Evolutionary conservation across 257 asterid species (phyloP).

Genomic region (Salvia splendens): DNA sequence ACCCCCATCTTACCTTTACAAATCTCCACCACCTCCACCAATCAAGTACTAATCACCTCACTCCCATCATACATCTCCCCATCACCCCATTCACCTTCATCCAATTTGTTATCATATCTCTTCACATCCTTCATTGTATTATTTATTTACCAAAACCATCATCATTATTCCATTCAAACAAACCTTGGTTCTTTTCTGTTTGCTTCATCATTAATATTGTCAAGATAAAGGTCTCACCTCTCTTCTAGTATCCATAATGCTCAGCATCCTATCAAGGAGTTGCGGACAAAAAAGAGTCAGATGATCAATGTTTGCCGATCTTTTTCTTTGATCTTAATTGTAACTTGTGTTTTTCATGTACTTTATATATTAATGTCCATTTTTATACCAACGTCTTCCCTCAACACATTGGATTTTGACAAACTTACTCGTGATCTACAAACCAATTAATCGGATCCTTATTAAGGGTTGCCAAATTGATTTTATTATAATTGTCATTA

Average conservation of each 20-base stretch:
- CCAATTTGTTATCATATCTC: conserved; percentile 15
- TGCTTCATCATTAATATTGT: neutral
- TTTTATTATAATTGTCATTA: too few species aligned
- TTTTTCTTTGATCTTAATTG: too few species aligned
- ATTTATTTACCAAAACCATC: neutral
- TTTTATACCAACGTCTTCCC: too few species aligned
- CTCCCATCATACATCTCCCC: conserved; percentile 20
- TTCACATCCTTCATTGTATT: conserved; percentile 2
- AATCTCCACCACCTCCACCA: conserved; percentile 1
- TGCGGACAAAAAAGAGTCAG: neutral
- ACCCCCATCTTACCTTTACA: too few species aligned
- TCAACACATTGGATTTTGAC: too few species aligned
- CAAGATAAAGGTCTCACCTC: conserved; percentile 20
- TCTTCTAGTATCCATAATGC: neutral
- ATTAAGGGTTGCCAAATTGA: too few species aligned
- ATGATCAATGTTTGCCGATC: neutral
- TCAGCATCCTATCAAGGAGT: neutral
- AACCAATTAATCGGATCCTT: too few species aligned
- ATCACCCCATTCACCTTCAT: neutral
- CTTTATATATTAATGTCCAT: neutral
- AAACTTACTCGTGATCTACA: too few species aligned
- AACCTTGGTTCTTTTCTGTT: neutral
- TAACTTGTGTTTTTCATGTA: conserved; percentile 16
- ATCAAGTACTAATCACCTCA: conserved; percentile 23
- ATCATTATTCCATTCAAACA: conserved; percentile 13